Evolutionary conservation across 768 basidiomycete genomes (phyloP).

Genomic region (Candolleomyces aberdarensis): DNA sequence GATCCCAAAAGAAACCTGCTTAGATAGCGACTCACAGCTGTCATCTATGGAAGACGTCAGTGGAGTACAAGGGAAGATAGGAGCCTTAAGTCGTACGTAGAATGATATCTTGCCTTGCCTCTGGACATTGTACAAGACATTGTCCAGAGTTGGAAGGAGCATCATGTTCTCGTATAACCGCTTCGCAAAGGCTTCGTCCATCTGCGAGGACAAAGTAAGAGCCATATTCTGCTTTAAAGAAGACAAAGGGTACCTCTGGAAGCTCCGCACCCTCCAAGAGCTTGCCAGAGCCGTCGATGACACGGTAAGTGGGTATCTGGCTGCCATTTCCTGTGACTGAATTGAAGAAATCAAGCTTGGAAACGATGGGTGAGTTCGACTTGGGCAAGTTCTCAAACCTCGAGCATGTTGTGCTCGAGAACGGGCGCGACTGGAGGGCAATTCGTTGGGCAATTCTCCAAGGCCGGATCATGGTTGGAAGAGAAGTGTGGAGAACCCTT

Average conservation of each 20-base stretch:
- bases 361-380: constrained; percentile 58
- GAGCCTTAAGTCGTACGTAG: constrained; percentile 41
- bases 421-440: constrained; percentile 4
- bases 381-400: constrained; percentile 31
- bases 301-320: constrained; percentile 81
- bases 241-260: constrained; percentile 56
- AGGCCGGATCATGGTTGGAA: constrained; percentile 33
- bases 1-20: constrained; percentile 1
- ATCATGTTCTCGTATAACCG: constrained; percentile 80
- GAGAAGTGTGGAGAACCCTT: constrained; percentile 1
- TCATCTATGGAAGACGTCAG: constrained; percentile 54
- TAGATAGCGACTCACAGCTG: constrained; percentile 53
- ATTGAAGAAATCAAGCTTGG: constrained; percentile 78
- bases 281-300: constrained; percentile 78
- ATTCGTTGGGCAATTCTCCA: constrained; percentile 8
- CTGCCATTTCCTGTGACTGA: constrained; percentile 58
- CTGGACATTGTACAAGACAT: constrained; percentile 86
- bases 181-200: constrained; percentile 64
- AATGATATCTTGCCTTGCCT: constrained; percentile 92
- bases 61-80: not conserved
- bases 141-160: constrained; percentile 80
- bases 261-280: constrained; percentile 69
- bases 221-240: not conserved
- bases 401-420: constrained; percentile 9
- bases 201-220: constrained; percentile 33